These are phyloP conservation scores for Oryza punctata DNA, from an alignment of 176 grass and related monocot genomes.

Conservation along the genomic window DNA sequence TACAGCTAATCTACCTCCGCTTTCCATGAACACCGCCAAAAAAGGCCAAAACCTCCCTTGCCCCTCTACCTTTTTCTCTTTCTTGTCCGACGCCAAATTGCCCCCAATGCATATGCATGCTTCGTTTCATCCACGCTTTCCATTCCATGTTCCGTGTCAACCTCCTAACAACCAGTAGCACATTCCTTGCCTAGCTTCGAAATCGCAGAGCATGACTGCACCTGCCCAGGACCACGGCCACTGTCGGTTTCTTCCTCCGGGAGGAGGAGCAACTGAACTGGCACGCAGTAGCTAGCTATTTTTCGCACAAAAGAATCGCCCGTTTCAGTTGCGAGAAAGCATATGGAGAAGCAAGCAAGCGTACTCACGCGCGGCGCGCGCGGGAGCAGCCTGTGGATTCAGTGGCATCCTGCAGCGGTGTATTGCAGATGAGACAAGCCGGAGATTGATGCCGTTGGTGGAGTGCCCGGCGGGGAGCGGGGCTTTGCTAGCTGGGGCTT, in stretches of 20 bases:
- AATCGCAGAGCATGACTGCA: neutral
- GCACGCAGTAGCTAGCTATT: neutral
- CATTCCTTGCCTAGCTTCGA: neutral
- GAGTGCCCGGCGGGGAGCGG: neutral
- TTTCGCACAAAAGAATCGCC: neutral
- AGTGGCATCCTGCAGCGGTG: neutral
- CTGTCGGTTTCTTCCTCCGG: neutral
- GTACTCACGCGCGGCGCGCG: too few relatives aligned
- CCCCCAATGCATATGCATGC: too few relatives aligned
- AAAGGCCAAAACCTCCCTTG: too few relatives aligned
- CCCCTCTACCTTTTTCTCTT: too few relatives aligned
- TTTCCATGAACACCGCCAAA: too few relatives aligned
- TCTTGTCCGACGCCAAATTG: too few relatives aligned
- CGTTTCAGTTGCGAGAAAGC: neutral
- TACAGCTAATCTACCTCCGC: too few relatives aligned
- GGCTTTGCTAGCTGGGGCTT: neutral
- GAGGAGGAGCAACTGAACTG: conserved; percentile 20
- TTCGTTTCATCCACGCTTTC: too few relatives aligned
- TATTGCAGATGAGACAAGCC: neutral
- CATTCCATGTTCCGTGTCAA: too few relatives aligned
- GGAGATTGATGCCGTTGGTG: neutral
- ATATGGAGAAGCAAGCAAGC: neutral
- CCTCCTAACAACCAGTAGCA: too few relatives aligned
- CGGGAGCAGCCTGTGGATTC: neutral
- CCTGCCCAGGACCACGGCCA: neutral